These are phyloP conservation scores for Phaffia rhodozyma DNA, from an alignment of 1,284 basidiomycete genomes.

Conservation along the genomic window DNA sequence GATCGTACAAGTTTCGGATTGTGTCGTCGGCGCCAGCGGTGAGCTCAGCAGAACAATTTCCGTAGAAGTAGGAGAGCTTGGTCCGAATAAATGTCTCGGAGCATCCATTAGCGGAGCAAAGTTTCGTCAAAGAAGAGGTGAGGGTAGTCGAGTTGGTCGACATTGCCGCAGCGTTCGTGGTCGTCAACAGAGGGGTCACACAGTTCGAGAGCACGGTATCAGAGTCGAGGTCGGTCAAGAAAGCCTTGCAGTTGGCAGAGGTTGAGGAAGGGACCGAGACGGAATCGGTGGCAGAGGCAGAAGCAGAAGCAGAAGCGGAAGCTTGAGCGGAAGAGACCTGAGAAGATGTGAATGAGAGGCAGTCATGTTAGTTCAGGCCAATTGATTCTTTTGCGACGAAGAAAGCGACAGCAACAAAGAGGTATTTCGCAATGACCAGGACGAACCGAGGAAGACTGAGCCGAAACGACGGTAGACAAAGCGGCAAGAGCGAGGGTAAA, in stretches of 20 bases:
- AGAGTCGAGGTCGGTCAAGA: conserved; percentile 51
- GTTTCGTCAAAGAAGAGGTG: conserved; percentile 42
- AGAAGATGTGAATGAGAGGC: too few species aligned
- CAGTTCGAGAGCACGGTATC: conserved; percentile 50
- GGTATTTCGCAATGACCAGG: too few species aligned
- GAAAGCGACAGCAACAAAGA: too few species aligned
- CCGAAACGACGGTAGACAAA: too few species aligned
- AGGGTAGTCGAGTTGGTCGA: conserved; percentile 46
- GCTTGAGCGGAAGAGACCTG: background rate
- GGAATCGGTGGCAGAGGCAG: conserved; percentile 11
- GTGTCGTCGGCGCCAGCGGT: conserved; percentile 35
- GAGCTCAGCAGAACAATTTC: conserved; percentile 57
- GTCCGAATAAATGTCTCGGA: conserved; percentile 46
- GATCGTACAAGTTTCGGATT: conserved; percentile 53
- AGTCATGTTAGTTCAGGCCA: too few species aligned
- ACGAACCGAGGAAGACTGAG: too few species aligned
- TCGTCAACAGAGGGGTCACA: conserved; percentile 48
- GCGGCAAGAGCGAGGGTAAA: too few species aligned
- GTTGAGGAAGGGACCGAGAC: conserved; percentile 44
- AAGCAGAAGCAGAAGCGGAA: conserved; percentile 13
- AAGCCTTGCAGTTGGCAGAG: conserved; percentile 47
- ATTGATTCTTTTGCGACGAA: too few species aligned
- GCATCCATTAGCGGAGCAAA: conserved; percentile 53
- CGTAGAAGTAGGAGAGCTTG: conserved; percentile 55
- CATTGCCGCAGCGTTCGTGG: conserved; percentile 37